These are phyloP conservation scores for Chaetomium sp. DNA, from an alignment of 2,329 filamentous ascomycete species.

Conservation along the genomic window DNA sequence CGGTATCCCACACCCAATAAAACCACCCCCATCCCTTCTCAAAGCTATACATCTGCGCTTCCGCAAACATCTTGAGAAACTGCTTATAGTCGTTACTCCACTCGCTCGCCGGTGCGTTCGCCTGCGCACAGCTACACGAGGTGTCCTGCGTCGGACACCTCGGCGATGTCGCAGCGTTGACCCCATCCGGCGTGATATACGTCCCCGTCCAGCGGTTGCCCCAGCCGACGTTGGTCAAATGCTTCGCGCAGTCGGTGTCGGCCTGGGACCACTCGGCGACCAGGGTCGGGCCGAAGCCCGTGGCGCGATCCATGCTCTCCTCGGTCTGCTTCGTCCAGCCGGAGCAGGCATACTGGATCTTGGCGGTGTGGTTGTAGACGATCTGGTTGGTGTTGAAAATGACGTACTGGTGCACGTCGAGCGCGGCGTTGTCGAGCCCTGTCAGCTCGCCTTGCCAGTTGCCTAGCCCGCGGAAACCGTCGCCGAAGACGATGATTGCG, in stretches of 20 bases:
- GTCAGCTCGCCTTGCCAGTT: slow-evolving; percentile 87
- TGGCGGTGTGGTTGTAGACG: slow-evolving; percentile 70
- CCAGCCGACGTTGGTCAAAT: slow-evolving; percentile 83
- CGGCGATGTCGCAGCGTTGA: slow-evolving; percentile 58
- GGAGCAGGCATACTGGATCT: slow-evolving; percentile 79
- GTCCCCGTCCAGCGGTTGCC: slow-evolving; percentile 92
- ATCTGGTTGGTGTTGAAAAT: slow-evolving; percentile 94
- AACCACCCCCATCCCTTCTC: slow-evolving; percentile 96
- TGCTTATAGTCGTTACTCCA: slow-evolving; percentile 74
- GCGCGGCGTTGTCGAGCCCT: slow-evolving; percentile 62
- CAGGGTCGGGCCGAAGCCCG: slow-evolving; percentile 86
- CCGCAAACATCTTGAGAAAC: slow-evolving; percentile 83
- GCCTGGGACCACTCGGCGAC: slow-evolving; percentile 98
- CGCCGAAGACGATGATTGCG: slow-evolving; percentile 74
- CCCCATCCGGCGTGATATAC: slow-evolving; percentile 59
- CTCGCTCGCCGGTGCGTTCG: slow-evolving; percentile 63
- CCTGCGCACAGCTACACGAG: slow-evolving; percentile 64
- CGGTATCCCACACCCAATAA: slow-evolving; percentile 97
- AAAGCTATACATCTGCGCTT: slow-evolving; percentile 93
- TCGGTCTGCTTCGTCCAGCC: slow-evolving; percentile 79
- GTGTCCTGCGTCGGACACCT: slow-evolving; percentile 63
- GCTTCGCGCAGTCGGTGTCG: slow-evolving; percentile 84
- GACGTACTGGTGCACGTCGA: slow-evolving; percentile 98
- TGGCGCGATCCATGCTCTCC: slow-evolving; percentile 62
- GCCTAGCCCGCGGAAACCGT: slow-evolving; percentile 85